Conservation (phyloP, 768 basidiomycete genomes). For the Cystofilobasidium capitatum region DNA sequence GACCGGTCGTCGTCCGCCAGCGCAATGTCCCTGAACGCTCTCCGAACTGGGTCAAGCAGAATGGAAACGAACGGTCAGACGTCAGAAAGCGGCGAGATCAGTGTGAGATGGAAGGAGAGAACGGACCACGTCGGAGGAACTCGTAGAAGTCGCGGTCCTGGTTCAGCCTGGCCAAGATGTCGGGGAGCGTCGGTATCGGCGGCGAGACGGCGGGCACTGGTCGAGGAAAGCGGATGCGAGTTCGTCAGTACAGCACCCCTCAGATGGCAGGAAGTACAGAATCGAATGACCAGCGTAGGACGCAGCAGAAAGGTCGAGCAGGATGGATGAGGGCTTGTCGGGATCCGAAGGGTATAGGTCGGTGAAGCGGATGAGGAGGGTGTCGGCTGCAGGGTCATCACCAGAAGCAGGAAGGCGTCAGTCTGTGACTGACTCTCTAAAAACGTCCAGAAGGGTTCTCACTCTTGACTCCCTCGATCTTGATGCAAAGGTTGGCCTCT, state of each 20-base stretch:
- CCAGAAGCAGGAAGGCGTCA: neutral
- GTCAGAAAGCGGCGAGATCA: neutral
- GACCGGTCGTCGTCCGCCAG: constrained; percentile 7
- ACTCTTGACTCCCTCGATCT: constrained; percentile 20
- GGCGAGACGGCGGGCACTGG: constrained; percentile 16
- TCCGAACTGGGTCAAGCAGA: neutral
- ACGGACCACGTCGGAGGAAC: constrained; percentile 11
- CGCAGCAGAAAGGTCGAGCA: constrained; percentile 11
- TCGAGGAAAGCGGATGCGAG: neutral
- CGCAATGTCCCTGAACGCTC: constrained; percentile 13
- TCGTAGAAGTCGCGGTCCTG: constrained; percentile 17
- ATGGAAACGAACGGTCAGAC: neutral
- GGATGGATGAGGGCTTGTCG: constrained; percentile 12
- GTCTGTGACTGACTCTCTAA: neutral
- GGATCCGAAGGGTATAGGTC: constrained; percentile 20
- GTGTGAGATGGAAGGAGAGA: neutral
- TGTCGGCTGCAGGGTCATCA: constrained; percentile 9
- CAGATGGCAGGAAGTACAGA: neutral
- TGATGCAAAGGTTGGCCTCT: constrained; percentile 15
- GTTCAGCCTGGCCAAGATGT: constrained; percentile 15
- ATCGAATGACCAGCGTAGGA: constrained; percentile 13
- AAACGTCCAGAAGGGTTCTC: neutral
- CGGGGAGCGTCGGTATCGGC: constrained; percentile 4
- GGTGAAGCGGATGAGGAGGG: constrained; percentile 23
- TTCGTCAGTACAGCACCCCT: neutral